Base-by-base conservation (phyloP, 2,329 filamentous ascomycete genomes). In the Paraconiothyrium brasiliense region DNA sequence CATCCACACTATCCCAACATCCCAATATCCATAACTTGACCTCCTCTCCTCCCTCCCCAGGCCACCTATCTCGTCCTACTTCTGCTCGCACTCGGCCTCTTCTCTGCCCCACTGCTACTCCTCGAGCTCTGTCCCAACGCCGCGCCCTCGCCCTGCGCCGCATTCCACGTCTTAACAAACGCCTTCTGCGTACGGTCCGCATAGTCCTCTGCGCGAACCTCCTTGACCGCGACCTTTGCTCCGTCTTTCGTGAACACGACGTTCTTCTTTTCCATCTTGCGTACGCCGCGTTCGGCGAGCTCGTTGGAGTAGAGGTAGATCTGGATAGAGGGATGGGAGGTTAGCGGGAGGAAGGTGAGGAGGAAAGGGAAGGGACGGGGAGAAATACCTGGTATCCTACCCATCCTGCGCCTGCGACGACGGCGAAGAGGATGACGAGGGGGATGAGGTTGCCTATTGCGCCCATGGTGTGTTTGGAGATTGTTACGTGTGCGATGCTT, bases 171-270 rank as follows among this genome's bases (percentile, higher is more conserved):
- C 62, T 83, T 84, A 11, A 84, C 82, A 22, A 84, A 79, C 0
- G 81, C 79, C 74, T 79, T 87, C 81, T 94, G 91, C 20, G 91
- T 93, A 71, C 83, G 84, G 70, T 93, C 91, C 71, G 92, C 87
- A 74, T 92, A 92, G 51, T 85, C 86, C 80, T 93, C 91, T 57
- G 86, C 85, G 67, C 85, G 84, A 54, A 90, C 78, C 63, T 92
- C 84, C 79, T 89, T 90, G 63, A 94, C 85, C 52, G 89, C 89
- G 48, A 94, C 90, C 71, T 87, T 86, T 63, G 92, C 80, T 58
- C 91, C 91, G 59, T 93, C 91, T 76, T 91, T 92, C 43, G 89
- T 90, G 78, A 93, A 91, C 44, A 88, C 83, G 59, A 94, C 86
- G 75, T 93, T 90, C 81, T 90, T 91, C 80, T 87, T 87, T 76